These are phyloP conservation scores for Rhazya stricta DNA, from an alignment of 257 asterid species.

Conservation along the genomic window DNA sequence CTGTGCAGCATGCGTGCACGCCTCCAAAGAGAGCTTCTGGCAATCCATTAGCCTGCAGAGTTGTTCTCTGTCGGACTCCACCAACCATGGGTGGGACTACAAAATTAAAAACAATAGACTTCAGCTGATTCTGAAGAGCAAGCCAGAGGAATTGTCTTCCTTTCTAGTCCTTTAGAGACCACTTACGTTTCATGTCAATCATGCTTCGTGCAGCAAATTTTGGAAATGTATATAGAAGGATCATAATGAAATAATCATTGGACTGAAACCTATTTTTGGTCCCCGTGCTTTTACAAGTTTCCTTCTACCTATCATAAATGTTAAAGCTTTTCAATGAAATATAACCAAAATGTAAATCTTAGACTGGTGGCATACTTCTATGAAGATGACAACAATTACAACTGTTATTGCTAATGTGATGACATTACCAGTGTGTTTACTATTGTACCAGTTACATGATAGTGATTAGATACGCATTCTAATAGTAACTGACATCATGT, in stretches of 20 bases:
- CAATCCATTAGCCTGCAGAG: conserved; percentile 96
- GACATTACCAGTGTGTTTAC: no score
- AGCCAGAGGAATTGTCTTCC: neutral
- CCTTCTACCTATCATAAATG: neutral
- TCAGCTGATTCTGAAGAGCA: neutral
- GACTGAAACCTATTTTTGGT: neutral
- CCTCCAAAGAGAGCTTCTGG: conserved; percentile 94
- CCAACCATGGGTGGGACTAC: conserved; percentile 95
- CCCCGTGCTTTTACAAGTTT: neutral
- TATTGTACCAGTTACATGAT: no score
- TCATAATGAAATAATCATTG: neutral
- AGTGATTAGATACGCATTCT: no score
- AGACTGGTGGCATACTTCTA: neutral
- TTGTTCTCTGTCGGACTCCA: conserved; percentile 78
- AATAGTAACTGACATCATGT: no score
- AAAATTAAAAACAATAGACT: conserved; percentile 4
- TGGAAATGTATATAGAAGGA: neutral
- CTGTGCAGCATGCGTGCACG: conserved; percentile 98
- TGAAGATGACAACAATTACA: neutral
- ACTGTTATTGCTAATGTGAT: no score
- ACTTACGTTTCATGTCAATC: neutral
- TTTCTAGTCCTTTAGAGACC: neutral
- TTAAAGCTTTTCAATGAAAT: neutral
- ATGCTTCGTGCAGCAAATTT: neutral
- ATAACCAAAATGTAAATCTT: neutral